Evolutionary conservation across 768 basidiomycete genomes (phyloP), one percentile per base, ranked within the genome.

Genomic region (Clavaria fumosa): DNA sequence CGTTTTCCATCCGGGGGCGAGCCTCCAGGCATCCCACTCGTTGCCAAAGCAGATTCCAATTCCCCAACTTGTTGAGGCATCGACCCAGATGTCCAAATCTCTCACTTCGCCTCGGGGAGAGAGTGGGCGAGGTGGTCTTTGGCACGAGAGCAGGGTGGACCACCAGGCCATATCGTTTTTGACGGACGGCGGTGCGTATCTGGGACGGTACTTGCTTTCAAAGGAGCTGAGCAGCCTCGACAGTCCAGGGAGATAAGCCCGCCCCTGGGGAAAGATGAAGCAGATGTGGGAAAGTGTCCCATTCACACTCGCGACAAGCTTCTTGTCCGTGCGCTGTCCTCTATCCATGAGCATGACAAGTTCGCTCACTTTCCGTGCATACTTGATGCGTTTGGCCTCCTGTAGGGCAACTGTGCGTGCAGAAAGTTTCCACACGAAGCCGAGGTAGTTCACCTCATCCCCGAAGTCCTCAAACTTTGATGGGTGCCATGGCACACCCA

Each of bases 61-160:
- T 7, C 64, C 64, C 55, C 55, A 56, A 9, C 46, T 50, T 4
- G 57, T 54, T 3, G 50, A 49, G 11, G 50, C 48, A 40, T 58
- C 49, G 5, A 61, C 57, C n/a, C n/a, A n/a, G n/a, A n/a, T n/a
- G n/a, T n/a, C n/a, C n/a, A n/a, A n/a, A n/a, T n/a, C n/a, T n/a
- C 32, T 40, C 3, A 51, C 36, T 23, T 58, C 48, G 6, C 33
- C 21, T 0, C 43, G 12, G 1, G 42, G 39, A 1, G 22, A 28
- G 17, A 23, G 24, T 3, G 37, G 2, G 45, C 46, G 1, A 40
- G 23, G 0, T 45, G 44, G 3, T 24, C 11, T 5, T 54, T 47
- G 4, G 38, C 39, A 9, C 48, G 39, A 4, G 35, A 39, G 22
- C 12, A 20, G 17, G 2, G 7, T n/a, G 12, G 19, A 14, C 45